A percentile compares a stretch with the other conserved stretches of the same genome.
These are phyloP conservation scores for Microbotryum intermedium DNA, from an alignment of 1,284 basidiomycete genomes.

Conservation along the genomic window DNA sequence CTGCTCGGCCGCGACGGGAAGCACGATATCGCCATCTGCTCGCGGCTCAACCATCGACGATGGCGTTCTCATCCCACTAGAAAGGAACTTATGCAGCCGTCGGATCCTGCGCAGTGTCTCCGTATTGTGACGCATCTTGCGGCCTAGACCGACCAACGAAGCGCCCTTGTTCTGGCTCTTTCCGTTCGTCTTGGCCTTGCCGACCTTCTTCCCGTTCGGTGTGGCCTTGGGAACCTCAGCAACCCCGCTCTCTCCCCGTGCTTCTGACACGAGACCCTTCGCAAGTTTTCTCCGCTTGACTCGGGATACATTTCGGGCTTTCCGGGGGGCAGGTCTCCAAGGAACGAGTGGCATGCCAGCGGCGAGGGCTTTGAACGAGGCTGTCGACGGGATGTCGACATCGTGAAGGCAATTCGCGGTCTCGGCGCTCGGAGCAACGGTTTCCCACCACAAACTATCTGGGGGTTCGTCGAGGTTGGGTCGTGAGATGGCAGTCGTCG, in stretches of 20 bases:
- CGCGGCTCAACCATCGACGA: background rate
- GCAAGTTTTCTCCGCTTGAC: background rate
- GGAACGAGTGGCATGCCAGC: conserved; percentile 22
- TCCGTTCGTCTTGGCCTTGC: background rate
- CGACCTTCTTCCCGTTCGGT: background rate
- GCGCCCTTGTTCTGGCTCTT: background rate
- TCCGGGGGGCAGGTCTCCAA: too few species aligned
- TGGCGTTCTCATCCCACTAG: background rate
- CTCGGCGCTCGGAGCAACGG: conserved; percentile 9
- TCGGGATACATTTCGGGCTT: too few species aligned
- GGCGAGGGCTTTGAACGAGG: conserved; percentile 2
- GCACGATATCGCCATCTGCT: too few species aligned
- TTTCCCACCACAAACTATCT: conserved; percentile 28
- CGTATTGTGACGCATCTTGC: conserved; percentile 21
- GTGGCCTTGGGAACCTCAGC: background rate
- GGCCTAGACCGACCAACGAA: conserved; percentile 5
- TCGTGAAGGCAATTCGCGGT: background rate
- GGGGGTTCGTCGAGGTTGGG: conserved; percentile 7
- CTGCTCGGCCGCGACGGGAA: background rate
- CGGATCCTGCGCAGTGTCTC: conserved; percentile 19
- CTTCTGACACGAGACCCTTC: too few species aligned
- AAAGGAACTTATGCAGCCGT: background rate
- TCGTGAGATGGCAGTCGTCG: background rate
- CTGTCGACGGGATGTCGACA: background rate
- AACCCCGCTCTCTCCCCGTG: too few species aligned